Percentiles rank a stretch among this genome's conserved stretches.
These are phyloP conservation scores for Trichoderma gracile DNA, from an alignment of 2,329 filamentous ascomycete genomes.

Conservation along the genomic window DNA sequence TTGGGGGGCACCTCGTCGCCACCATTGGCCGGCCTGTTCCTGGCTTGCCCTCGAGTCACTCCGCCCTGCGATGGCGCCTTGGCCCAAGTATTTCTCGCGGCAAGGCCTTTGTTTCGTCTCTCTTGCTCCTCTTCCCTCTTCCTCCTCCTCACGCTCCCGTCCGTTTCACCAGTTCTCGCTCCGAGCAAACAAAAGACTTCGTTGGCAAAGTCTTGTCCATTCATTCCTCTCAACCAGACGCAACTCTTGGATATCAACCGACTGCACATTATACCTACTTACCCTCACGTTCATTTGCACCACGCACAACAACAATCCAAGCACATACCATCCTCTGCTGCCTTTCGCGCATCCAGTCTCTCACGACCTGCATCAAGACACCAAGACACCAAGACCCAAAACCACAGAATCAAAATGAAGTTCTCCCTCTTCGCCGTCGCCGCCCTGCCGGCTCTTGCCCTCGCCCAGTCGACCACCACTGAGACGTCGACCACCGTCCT, in stretches of 20 bases:
- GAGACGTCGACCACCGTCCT: constrained; percentile 46
- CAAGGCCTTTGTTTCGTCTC: constrained; percentile 1
- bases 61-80: constrained; percentile 25
- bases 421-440: constrained; percentile 48
- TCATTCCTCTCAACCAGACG: constrained; percentile 1
- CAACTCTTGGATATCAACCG: constrained; percentile 20
- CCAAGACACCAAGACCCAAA: constrained; percentile 5
- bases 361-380: not conserved
- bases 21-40: constrained; percentile 1
- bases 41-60: constrained; percentile 13
- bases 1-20: constrained; percentile 18
- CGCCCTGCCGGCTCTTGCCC: constrained; percentile 55
- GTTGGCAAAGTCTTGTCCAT: constrained; percentile 27
- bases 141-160: constrained; percentile 4
- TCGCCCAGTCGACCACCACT: constrained; percentile 42
- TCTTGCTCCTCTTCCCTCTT: not conserved
- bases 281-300: constrained; percentile 20
- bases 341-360: not conserved
- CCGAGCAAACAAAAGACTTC: constrained; percentile 21
- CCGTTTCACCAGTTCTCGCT: constrained; percentile 11
- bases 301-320: constrained; percentile 25
- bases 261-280: not conserved
- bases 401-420: constrained; percentile 39
- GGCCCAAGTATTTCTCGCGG: not conserved
- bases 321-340: not conserved